These are phyloP conservation scores for Naganishia albida DNA, from an alignment of 1,284 basidiomycete genomes.

Conservation along the genomic window DNA sequence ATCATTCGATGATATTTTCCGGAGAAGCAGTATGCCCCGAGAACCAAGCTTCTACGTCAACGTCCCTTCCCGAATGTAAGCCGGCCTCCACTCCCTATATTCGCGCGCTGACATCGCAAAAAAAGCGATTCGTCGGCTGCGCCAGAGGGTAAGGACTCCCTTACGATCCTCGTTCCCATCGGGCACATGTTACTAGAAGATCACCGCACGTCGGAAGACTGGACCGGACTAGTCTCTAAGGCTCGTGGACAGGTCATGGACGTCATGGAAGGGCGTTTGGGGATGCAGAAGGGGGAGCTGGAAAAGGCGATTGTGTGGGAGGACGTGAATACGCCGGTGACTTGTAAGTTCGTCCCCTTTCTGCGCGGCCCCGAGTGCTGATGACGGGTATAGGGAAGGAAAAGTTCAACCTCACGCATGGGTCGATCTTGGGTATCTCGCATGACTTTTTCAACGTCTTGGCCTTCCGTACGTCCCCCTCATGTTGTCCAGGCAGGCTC, in stretches of 20 bases:
- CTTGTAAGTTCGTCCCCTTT: constrained; percentile 40
- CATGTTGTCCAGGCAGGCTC: not conserved
- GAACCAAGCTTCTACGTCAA: constrained; percentile 62
- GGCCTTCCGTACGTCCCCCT: constrained; percentile 38
- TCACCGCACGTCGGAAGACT: constrained; percentile 41
- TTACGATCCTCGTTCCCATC: constrained; percentile 50
- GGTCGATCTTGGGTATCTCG: constrained; percentile 50
- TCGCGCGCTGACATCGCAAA: constrained; percentile 56
- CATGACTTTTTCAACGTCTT: constrained; percentile 52
- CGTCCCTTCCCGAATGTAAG: constrained; percentile 55
- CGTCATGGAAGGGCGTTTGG: constrained; percentile 42
- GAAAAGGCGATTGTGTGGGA: constrained; percentile 48
- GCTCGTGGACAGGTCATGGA: constrained; percentile 46
- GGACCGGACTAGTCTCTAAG: constrained; percentile 42
- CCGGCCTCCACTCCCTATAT: not conserved
- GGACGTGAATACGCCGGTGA: constrained; percentile 48
- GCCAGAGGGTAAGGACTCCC: constrained; percentile 48
- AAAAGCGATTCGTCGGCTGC: constrained; percentile 57
- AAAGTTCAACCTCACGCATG: constrained; percentile 51
- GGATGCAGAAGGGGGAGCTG: constrained; percentile 38
- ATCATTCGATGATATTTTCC: constrained; percentile 60
- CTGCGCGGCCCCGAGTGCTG: not conserved
- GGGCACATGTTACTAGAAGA: constrained; percentile 40
- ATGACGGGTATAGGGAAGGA: constrained; percentile 43
- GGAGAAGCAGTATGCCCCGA: constrained; percentile 56